Evolutionary conservation across 2,329 filamentous ascomycete genomes (phyloP).

Genomic region (Shiraia sp.): DNA sequence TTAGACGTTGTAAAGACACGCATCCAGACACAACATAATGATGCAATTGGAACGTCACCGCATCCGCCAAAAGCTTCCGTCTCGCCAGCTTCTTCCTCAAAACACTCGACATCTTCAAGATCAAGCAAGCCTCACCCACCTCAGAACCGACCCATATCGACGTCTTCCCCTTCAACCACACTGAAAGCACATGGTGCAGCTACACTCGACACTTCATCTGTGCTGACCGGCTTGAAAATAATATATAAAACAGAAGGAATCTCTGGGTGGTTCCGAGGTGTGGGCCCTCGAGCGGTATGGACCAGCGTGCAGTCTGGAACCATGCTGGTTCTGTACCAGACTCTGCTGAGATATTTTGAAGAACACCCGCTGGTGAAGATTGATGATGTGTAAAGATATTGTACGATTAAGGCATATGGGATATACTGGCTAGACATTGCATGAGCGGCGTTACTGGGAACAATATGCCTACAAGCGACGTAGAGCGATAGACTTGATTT

Average conservation of each 20-base stretch:
- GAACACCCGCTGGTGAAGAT: slow-evolving; percentile 47
- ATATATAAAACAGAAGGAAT: slow-evolving; percentile 92
- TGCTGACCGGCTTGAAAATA: slow-evolving; percentile 78
- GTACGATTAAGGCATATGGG: slow-evolving; percentile 13
- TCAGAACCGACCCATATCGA: slow-evolving; percentile 75
- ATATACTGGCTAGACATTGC: slow-evolving; percentile 14
- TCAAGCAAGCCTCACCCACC: slow-evolving; percentile 27
- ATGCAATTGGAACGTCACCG: slow-evolving; percentile 18
- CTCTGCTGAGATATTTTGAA: slow-evolving; percentile 77
- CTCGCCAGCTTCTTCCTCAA: slow-evolving; percentile 28
- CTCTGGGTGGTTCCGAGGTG: slow-evolving; percentile 89
- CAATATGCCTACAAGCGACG: neutral
- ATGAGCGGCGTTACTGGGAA: slow-evolving; percentile 19
- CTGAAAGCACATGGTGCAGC: slow-evolving; percentile 77
- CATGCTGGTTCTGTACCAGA: slow-evolving; percentile 96
- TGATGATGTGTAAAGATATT: slow-evolving; percentile 22
- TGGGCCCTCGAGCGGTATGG: slow-evolving; percentile 92
- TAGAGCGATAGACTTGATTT: slow-evolving; percentile 15
- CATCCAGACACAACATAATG: slow-evolving; percentile 86
- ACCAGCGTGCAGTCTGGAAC: slow-evolving; percentile 96
- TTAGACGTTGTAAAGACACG: slow-evolving; percentile 97
- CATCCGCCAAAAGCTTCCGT: slow-evolving; percentile 16
- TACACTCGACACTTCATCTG: slow-evolving; percentile 84
- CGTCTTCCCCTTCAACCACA: slow-evolving; percentile 84
- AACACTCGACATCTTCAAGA: slow-evolving; percentile 34